A percentile compares a stretch with the other conserved stretches of the same genome.
Evolutionary conservation across 2,329 filamentous ascomycete genomes (phyloP).

Genomic region (Geosmithia putterillii): DNA sequence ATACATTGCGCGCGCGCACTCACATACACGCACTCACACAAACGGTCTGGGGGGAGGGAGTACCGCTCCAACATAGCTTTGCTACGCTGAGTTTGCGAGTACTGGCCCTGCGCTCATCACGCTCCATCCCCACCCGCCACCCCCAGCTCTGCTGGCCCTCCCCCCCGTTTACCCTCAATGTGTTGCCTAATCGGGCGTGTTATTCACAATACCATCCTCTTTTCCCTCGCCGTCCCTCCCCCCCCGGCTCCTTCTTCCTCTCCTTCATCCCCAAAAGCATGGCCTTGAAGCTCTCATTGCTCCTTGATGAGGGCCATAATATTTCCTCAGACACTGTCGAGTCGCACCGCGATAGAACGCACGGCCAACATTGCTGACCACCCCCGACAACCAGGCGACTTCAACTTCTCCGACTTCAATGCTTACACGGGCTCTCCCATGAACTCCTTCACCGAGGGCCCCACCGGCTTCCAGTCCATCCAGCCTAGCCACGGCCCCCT

Average conservation of each 20-base stretch:
- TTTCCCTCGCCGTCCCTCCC: background rate
- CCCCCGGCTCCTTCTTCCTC: background rate
- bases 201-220: background rate
- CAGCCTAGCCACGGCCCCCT: constrained; percentile 37
- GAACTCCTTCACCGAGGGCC: constrained; percentile 21
- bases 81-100: too few relatives aligned
- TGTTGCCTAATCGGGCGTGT: background rate
- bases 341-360: background rate
- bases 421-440: constrained; percentile 37
- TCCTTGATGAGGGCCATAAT: background rate
- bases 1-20: background rate
- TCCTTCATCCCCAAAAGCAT: background rate
- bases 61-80: too few relatives aligned
- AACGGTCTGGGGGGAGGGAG: background rate
- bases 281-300: background rate
- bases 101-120: constrained; percentile 1
- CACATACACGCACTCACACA: background rate
- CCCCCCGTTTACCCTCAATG: background rate
- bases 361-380: constrained; percentile 10
- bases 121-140: background rate
- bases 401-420: constrained; percentile 43
- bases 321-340: background rate
- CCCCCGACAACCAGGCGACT: constrained; percentile 40
- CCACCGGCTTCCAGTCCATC: constrained; percentile 34
- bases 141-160: background rate